Conservation (phyloP, 495 filamentous ascomycete genomes). For the Usnea hakonensis region DNA sequence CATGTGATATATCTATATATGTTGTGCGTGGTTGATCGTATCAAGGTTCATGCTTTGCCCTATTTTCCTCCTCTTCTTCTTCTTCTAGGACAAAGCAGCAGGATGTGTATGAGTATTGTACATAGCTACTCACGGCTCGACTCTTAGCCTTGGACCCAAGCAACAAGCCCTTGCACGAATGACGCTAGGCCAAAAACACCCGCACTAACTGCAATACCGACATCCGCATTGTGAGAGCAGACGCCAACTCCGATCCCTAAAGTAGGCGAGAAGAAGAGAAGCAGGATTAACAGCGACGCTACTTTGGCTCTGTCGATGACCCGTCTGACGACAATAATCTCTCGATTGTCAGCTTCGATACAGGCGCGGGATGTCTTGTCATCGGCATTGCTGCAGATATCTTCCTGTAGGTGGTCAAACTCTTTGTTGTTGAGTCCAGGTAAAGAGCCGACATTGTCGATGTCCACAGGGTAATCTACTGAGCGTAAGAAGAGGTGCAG, state of each 20-base stretch:
- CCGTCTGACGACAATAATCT: slow-evolving; percentile 6
- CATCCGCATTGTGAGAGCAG: slow-evolving; percentile 12
- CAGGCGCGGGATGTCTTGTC: neutral
- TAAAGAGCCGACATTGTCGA: neutral
- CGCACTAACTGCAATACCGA: slow-evolving; percentile 15
- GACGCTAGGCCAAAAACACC: slow-evolving; percentile 11
- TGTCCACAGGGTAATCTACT: neutral
- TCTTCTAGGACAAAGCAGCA: neutral
- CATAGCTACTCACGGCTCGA: neutral
- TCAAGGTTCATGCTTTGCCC: too few species aligned
- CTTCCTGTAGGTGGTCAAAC: neutral
- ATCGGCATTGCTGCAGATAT: neutral
- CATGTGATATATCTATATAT: neutral
- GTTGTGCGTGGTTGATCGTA: neutral
- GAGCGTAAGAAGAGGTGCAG: neutral
- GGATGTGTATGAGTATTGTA: neutral
- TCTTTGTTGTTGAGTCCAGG: neutral
- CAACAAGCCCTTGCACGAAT: slow-evolving; percentile 8
- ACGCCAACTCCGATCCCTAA: slow-evolving; percentile 6
- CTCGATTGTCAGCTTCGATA: neutral
- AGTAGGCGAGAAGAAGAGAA: slow-evolving; percentile 10
- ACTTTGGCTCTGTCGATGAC: slow-evolving; percentile 15
- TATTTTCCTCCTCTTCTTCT: neutral
- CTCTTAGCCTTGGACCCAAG: slow-evolving; percentile 10
- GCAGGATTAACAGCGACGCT: slow-evolving; percentile 13